Evolutionary conservation across 495 filamentous ascomycete genomes (phyloP).

Genomic region (Xylaria acuta): DNA sequence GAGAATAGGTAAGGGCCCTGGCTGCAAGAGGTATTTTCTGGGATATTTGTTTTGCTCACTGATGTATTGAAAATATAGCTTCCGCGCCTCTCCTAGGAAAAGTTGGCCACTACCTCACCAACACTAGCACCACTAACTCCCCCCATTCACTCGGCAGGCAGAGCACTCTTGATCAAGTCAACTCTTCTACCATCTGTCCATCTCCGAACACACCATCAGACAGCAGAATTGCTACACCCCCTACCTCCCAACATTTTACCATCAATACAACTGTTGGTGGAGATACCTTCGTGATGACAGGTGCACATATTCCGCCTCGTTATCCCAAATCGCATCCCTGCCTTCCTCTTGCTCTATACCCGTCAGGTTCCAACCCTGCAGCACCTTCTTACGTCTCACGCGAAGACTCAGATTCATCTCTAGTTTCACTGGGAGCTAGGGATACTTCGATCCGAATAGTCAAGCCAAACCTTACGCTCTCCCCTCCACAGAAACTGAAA

Average conservation of each 20-base stretch:
- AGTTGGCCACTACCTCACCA: not conserved
- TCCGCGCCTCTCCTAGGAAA: constrained; percentile 3
- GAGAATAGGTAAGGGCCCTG: not conserved
- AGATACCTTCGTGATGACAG: not conserved
- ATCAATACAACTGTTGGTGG: not conserved
- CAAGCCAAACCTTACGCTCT: constrained; percentile 16
- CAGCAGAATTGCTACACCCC: not conserved
- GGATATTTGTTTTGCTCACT: not conserved
- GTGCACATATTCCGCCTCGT: not conserved
- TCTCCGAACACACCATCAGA: not conserved
- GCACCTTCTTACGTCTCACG: not conserved
- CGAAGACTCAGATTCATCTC: constrained; percentile 1
- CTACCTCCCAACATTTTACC: not conserved
- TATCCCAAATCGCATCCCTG: not conserved
- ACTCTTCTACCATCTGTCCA: not conserved
- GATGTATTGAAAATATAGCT: not conserved
- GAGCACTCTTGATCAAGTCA: not conserved
- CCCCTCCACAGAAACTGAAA: not conserved
- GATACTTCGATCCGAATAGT: constrained; percentile 21
- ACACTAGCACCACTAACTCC: not conserved
- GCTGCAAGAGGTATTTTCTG: not conserved
- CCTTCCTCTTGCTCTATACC: not conserved
- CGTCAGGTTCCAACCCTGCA: not conserved
- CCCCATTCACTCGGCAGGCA: not conserved
- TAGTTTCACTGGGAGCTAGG: not conserved